phyloP scores from a whole-genome alignment of 163 green algal species.

The Coccomyxa subellipsoidea region DNA sequence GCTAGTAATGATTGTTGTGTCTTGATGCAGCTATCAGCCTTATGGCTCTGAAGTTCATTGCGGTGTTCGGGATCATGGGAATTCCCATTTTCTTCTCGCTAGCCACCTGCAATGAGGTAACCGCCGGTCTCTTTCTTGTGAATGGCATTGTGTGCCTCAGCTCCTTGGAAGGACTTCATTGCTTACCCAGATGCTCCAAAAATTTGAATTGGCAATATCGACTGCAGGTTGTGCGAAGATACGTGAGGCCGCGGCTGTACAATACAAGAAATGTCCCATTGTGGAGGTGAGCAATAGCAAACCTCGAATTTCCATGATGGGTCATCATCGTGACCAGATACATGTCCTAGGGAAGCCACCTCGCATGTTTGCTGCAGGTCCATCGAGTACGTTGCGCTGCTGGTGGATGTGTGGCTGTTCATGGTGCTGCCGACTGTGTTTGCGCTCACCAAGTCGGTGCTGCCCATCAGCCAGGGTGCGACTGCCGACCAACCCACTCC shows the following conservation, averaged over 20 bases:
- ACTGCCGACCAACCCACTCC: too few relatives aligned
- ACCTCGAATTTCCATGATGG: too few relatives aligned
- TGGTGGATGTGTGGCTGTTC: constrained; percentile 17
- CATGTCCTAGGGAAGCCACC: too few relatives aligned
- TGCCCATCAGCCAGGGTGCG: constrained; percentile 8
- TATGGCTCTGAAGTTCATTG: not conserved
- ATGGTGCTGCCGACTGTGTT: constrained; percentile 17
- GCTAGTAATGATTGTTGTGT: too few relatives aligned
- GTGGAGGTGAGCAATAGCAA: constrained; percentile 11
- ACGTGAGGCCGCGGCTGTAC: constrained; percentile 9
- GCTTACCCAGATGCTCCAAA: not conserved
- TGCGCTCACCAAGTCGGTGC: constrained; percentile 5
- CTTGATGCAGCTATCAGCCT: not conserved
- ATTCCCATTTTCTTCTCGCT: not conserved
- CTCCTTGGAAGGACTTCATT: too few relatives aligned
- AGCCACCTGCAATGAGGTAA: constrained; percentile 9
- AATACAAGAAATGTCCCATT: not conserved
- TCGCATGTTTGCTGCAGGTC: not conserved
- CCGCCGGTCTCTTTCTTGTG: too few relatives aligned
- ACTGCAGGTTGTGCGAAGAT: constrained; percentile 1
- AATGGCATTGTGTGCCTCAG: too few relatives aligned
- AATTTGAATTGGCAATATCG: not conserved
- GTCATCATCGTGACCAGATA: too few relatives aligned
- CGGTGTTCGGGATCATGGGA: not conserved
- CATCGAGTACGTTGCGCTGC: constrained; percentile 5